Evolutionary conservation across 148 eudicot species (phyloP), one percentile per base, ranked within the genome.

Genomic region (Diospyros lotus): DNA sequence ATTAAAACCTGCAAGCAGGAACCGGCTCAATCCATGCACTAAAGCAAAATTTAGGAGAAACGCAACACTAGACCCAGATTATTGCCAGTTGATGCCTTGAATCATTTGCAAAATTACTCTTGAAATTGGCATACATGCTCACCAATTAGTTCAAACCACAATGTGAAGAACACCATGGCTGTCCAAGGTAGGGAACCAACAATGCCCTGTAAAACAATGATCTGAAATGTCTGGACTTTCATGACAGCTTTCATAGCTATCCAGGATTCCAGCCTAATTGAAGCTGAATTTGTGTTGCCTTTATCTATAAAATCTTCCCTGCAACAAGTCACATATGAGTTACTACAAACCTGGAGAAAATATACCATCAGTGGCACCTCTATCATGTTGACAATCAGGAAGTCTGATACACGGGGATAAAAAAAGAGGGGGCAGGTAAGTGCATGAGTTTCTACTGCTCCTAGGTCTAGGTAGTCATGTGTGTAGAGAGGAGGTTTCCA

Each of bases 111-210:
- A 28, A 28, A 28, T 28, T 28, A 28, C 28, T 28, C 28, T 28
- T 28, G 5, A 14, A 55, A 70, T 55, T 38, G 8, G 70, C 73
- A 67, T 53, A 77, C 64, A 67, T 68, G 77, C 90, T 78, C 79
- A 94, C 98, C 97, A 28, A 95, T 95, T 73, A 95, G 81, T 80
- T 95, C 89, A 65, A 95, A 92, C 97, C 98, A 95, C 84, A 95
- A 80, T 56, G 97, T 92, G 82, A 89, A 87, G 82, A 95, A 95
- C 40, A 92, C 97, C 91, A 92, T 90, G 73, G 98, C 96, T 73
- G 98, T 92, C 97, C 97, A 95, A 39, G 98, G 98, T 18, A 95
- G 77, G 28, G 96, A 92, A 63, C 98, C 98, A 77, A 92, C 91
- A 56, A 95, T 87, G 54, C 98, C 98, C 80, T 95, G 97, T 85